Percentiles rank a stretch among this genome's conserved stretches.
These are phyloP conservation scores for Hanseniaspora nectarophila DNA, from an alignment of 805 yeast species.

Conservation along the genomic window DNA sequence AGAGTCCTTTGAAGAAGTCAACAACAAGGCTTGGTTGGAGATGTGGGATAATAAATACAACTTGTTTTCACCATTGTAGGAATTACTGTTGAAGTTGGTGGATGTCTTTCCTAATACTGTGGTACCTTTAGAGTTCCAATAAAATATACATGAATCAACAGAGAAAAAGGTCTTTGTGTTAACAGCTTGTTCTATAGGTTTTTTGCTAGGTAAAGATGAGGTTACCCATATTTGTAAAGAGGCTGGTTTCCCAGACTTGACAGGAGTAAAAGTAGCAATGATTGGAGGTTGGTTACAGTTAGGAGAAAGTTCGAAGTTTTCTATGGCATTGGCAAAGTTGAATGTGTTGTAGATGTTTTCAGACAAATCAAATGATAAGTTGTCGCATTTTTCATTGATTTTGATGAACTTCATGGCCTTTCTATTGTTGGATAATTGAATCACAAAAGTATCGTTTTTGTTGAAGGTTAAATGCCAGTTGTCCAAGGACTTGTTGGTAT, in stretches of 20 bases:
- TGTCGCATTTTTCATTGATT: conserved; percentile 37
- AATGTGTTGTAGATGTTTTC: conserved; percentile 35
- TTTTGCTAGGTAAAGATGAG: conserved; percentile 32
- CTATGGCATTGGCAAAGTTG: conserved; percentile 17
- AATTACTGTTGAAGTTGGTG: conserved; percentile 92
- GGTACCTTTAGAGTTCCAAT: conserved; percentile 92
- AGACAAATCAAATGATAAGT: conserved; percentile 49
- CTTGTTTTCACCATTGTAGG: conserved; percentile 93
- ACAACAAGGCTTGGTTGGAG: conserved; percentile 81
- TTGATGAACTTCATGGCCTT: conserved; percentile 27
- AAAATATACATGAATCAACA: conserved; percentile 84
- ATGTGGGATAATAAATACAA: conserved; percentile 71
- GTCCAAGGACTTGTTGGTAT: conserved; percentile 68
- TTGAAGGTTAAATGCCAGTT: conserved; percentile 53
- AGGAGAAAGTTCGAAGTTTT: conserved; percentile 57
- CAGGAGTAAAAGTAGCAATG: conserved; percentile 83
- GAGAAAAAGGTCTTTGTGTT: conserved; percentile 84
- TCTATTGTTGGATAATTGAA: conserved; percentile 18
- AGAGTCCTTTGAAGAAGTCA: conserved; percentile 63
- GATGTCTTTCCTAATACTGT: conserved; percentile 86
- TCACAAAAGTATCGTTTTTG: conserved; percentile 27
- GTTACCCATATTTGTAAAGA: conserved; percentile 58
- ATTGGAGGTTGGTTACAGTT: conserved; percentile 65
- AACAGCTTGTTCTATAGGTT: conserved; percentile 40
- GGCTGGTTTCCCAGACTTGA: conserved; percentile 79